Base-by-base conservation (phyloP, 2,329 filamentous ascomycete species). In the Alternaria triticimaculans region DNA sequence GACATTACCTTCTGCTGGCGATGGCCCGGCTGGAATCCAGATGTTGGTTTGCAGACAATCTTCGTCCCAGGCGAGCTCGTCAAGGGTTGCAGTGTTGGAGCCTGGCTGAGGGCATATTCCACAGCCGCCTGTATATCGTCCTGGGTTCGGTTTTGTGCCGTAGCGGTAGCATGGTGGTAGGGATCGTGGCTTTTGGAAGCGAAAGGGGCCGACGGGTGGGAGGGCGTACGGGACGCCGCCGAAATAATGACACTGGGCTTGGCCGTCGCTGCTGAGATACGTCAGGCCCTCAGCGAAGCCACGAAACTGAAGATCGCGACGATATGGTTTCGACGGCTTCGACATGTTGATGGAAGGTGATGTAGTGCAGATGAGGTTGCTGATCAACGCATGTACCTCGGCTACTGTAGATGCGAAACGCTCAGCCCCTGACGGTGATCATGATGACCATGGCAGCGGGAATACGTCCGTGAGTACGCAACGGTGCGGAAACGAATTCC, bases 11-110 rank as follows among this genome's bases (percentile, higher is more conserved):
- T 69, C 77, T 33, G 74, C 72, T 6, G 84, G 84, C 18, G 78
- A 66, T n/a, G 80, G 72, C 6, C 82, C 85, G 20, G 75, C 68
- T 4, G 87, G 87, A 43, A 87, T 79, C 82, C 85, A 88, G 6
- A 89, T 79, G 71, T 88, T 88, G 55, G 81, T 77, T 66, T 87
- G 85, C 64, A 88, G 80, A 63, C 87, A 88, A 72, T 88, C 85
- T 68, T 89, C 87, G 53, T 82, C 80, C 73, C 80, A 82, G 5
- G 74, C 63, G 51, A 48, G 69, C 69, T 73, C 69, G n/a, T 75
- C 73, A 1, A 72, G 71, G 4, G 15, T 44, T 1, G 64, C 64
- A 1, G 62, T 54, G 2, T 60, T 49, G 10, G 63, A 48, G 4
- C 63, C 66, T 11, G 84, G 82, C 68, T 89, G 87, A 0, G 87